Base-by-base conservation (phyloP, 495 filamentous ascomycete genomes). In the Acidomyces sp. region DNA sequence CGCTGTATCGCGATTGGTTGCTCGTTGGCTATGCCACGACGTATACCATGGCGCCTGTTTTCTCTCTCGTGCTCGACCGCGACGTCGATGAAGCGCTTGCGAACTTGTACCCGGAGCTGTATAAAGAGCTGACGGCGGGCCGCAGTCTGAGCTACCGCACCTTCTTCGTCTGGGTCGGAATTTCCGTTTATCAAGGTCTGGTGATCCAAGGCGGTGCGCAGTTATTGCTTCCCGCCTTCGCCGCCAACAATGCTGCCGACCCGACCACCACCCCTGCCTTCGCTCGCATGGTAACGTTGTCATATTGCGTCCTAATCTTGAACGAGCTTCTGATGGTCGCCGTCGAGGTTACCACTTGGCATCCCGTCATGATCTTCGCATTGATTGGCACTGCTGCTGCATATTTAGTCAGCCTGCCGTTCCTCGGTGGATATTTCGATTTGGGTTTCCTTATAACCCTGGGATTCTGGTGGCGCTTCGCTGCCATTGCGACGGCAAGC, bases 261-360 rank as follows among this genome's bases (percentile, higher is more conserved):
- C 67, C 75, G 7, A 72, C 68, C 3, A 35, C 46, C 66, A 67
- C 39, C 6, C 16, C 11, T 16, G 13, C 21, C 1, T 12, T 23
- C 15, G 27, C 29, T 22, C 70, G 67, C 22, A 88, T 99, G 75
- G 82, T 96, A 37, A 77, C 83, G 44, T 80, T 99, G 23, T 85
- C 78, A 37, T 99, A 88, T 58, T 92, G 88, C 0, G 85, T 82
- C 3, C 75, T 99, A 3, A 77, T 99, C 9, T 62, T 99, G 37
- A 96, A 95, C 56, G 92, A 99, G 56, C 68, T 99, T 37, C 70
- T 88, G 34, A 99, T 99, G 92, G 90, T 95, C 9, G 86, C 87
- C 4, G 78, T 88, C 29, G 83, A 94, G 51, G 79, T 99, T 51
- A 93, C 85, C 7, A 99, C 92, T 5, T 96, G 92, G 92, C 92